phyloP scores from a whole-genome alignment of 257 asterid genomes.

The Lycium barbarum region DNA sequence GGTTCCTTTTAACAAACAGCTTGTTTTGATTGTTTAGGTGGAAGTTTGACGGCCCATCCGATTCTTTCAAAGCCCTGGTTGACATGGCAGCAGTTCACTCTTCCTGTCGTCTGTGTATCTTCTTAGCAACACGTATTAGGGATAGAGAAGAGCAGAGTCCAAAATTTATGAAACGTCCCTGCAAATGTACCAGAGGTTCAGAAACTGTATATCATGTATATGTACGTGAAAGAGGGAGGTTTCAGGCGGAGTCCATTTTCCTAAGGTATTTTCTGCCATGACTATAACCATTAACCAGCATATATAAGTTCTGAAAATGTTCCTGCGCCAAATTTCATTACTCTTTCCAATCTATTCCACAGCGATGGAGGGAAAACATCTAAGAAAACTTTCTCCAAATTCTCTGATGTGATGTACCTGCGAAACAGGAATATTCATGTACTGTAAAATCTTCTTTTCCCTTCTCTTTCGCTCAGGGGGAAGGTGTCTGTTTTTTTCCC shows the following conservation, averaged over 20 bases:
- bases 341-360: neutral
- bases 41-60: constrained; percentile 94
- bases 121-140: constrained; percentile 74
- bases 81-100: constrained; percentile 99
- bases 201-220: constrained; percentile 71
- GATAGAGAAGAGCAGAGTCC: constrained; percentile 65
- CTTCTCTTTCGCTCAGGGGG: neutral
- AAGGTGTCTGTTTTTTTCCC: no score
- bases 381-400: neutral
- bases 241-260: constrained; percentile 80
- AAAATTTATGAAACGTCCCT: constrained; percentile 75
- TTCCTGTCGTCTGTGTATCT: constrained; percentile 95
- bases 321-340: neutral
- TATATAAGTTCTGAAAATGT: constrained; percentile 8
- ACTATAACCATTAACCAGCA: neutral
- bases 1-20: neutral
- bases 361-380: neutral
- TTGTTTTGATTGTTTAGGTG: constrained; percentile 57
- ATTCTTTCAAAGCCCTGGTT: constrained; percentile 93
- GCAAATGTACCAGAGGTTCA: constrained; percentile 75
- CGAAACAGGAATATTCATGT: neutral
- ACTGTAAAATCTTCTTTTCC: neutral
- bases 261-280: constrained; percentile 58
- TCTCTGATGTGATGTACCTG: neutral
- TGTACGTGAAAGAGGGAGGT: constrained; percentile 91